These are phyloP conservation scores for Jasminum sambac DNA, from an alignment of 257 asterid species.

Conservation along the genomic window DNA sequence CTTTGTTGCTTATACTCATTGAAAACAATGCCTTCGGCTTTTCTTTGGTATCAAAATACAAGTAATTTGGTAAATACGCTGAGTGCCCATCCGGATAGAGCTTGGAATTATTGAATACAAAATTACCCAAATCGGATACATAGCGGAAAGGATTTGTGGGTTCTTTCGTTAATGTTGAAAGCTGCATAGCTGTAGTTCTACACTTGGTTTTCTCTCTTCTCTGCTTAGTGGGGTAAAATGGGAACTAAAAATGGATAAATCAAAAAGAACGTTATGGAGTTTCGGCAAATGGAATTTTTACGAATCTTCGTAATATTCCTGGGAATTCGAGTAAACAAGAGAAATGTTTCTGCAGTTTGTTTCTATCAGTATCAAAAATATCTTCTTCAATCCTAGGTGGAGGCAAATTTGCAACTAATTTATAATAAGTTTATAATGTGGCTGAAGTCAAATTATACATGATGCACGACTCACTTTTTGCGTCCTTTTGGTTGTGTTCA, in stretches of 20 bases:
- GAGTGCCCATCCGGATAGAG: constrained; percentile 34
- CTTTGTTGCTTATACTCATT: constrained; percentile 59
- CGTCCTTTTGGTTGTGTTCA: neutral
- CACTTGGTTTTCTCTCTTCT: neutral
- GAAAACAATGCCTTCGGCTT: constrained; percentile 57
- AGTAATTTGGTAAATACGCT: constrained; percentile 39
- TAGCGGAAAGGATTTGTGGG: constrained; percentile 46
- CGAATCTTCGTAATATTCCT: constrained; percentile 33
- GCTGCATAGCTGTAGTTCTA: constrained; percentile 49
- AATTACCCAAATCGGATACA: constrained; percentile 58
- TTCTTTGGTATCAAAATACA: constrained; percentile 51
- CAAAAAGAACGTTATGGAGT: constrained; percentile 10
- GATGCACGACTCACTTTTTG: neutral
- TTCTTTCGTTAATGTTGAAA: constrained; percentile 72
- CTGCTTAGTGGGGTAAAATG: neutral
- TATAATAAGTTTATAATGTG: neutral
- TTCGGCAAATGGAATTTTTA: constrained; percentile 29
- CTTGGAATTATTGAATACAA: constrained; percentile 43
- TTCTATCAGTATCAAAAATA: neutral
- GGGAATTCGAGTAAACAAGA: constrained; percentile 29
- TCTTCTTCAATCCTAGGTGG: constrained; percentile 2
- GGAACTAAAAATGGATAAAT: constrained; percentile 3
- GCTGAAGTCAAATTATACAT: constrained; percentile 10
- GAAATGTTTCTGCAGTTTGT: too few species aligned
- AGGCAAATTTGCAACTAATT: neutral